Percentiles rank a stretch among this genome's conserved stretches.
Conservation (phyloP, 768 basidiomycete species). For the Tephrocybe sp. region DNA sequence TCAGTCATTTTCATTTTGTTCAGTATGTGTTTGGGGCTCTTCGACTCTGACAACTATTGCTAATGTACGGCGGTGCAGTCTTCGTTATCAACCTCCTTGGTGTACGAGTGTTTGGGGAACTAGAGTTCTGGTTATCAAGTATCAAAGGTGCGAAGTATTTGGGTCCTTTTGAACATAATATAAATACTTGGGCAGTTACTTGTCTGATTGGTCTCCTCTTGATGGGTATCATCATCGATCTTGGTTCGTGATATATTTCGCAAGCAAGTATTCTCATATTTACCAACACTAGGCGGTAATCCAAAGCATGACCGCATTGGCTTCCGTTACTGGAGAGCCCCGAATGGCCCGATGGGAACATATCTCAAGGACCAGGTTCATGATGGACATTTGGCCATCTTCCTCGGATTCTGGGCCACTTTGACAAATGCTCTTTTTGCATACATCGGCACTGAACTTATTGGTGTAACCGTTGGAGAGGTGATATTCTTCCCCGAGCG, state of each 20-base stretch:
- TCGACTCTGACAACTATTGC: neutral
- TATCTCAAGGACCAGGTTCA: slow-evolving; percentile 51
- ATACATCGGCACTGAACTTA: slow-evolving; percentile 73
- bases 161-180: neutral
- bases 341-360: slow-evolving; percentile 57
- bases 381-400: slow-evolving; percentile 47
- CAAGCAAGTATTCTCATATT: slow-evolving; percentile 30
- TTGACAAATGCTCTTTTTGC: slow-evolving; percentile 74
- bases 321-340: slow-evolving; percentile 48
- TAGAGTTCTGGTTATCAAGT: slow-evolving; percentile 75
- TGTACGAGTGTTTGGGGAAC: slow-evolving; percentile 66
- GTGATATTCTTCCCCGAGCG: slow-evolving; percentile 16
- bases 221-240: slow-evolving; percentile 65
- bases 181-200: slow-evolving; percentile 28
- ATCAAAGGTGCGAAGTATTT: slow-evolving; percentile 54
- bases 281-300: slow-evolving; percentile 40
- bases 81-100: slow-evolving; percentile 59
- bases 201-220: slow-evolving; percentile 50
- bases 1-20: slow-evolving; percentile 59
- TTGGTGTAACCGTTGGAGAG: slow-evolving; percentile 65
- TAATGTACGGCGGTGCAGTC: slow-evolving; percentile 39
- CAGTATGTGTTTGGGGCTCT: slow-evolving; percentile 32
- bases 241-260: slow-evolving; percentile 43
- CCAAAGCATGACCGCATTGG: slow-evolving; percentile 47
- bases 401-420: slow-evolving; percentile 73